Evolutionary conservation across 169 alveolate genomes (phyloP).

Genomic region (Eimeria mitis): DNA sequence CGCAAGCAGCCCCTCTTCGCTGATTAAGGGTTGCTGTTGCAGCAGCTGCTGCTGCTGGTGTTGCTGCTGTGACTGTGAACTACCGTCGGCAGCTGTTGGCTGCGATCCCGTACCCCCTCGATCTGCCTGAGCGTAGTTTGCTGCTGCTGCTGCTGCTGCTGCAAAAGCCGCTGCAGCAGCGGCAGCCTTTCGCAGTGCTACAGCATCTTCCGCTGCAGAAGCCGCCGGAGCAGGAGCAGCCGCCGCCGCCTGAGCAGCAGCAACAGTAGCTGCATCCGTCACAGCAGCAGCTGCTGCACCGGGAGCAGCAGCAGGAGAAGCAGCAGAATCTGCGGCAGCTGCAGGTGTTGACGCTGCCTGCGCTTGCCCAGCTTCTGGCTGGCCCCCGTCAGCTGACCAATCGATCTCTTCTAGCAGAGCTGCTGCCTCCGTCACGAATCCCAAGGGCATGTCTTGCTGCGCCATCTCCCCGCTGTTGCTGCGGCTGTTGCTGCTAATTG

Average conservation of each 20-base stretch:
- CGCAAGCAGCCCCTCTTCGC: conserved; percentile 46
- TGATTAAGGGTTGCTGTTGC: conserved; percentile 35
- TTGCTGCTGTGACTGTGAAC: conserved; percentile 7
- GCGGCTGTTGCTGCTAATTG: conserved; percentile 16
- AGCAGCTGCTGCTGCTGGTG: conserved; percentile 4
- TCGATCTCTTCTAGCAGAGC: conserved; percentile 42
- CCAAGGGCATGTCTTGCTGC: conserved; percentile 40
- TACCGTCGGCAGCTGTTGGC: background rate
- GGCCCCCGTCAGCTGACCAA: conserved; percentile 20
- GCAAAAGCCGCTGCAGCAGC: conserved; percentile 33
- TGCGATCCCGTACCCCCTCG: background rate
- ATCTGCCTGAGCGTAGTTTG: background rate
- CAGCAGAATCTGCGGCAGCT: conserved; percentile 51
- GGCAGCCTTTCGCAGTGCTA: background rate
- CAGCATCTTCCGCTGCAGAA: background rate
- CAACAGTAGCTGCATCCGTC: conserved; percentile 23
- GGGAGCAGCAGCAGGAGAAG: conserved; percentile 31
- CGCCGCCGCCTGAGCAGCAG: background rate
- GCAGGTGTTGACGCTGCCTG: conserved; percentile 30
- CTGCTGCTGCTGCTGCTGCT: conserved; percentile 50
- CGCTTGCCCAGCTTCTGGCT: background rate
- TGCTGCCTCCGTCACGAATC: conserved; percentile 34
- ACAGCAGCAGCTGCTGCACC: conserved; percentile 16
- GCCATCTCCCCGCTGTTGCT: background rate
- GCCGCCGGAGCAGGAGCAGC: conserved; percentile 4